Conservation (phyloP, 768 basidiomycete genomes). For the Phaeotremella skinneri region DNA sequence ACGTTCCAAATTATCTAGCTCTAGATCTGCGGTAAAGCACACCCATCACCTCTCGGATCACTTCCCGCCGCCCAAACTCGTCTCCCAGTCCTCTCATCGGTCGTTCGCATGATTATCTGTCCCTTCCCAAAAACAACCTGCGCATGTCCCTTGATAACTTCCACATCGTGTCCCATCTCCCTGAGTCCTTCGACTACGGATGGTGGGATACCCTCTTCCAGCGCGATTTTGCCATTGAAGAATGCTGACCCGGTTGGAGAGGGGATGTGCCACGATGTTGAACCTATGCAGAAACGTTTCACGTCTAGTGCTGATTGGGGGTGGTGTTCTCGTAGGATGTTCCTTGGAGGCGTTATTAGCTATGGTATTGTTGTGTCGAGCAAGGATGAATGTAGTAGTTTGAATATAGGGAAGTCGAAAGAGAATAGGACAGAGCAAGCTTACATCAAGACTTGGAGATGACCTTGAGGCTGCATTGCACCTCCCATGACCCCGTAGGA, state of each 20-base stretch:
- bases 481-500: constrained; percentile 35
- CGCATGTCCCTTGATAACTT: constrained; percentile 18
- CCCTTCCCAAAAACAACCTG: constrained; percentile 21
- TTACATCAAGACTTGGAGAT: constrained; percentile 33
- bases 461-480: constrained; percentile 34
- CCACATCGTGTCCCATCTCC: constrained; percentile 22
- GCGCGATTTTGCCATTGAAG: constrained; percentile 20
- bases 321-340: constrained; percentile 29
- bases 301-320: constrained; percentile 34
- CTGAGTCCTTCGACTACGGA: constrained; percentile 18
- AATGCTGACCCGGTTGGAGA: constrained; percentile 1
- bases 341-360: constrained; percentile 2
- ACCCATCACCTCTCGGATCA: constrained; percentile 34
- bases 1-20: no score
- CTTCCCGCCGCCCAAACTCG: constrained; percentile 32
- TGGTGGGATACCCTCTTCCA: constrained; percentile 28
- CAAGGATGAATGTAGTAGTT: no score
- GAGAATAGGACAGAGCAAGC: not conserved
- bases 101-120: constrained; percentile 25
- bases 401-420: no score
- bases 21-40: constrained; percentile 23
- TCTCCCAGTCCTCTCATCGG: constrained; percentile 28
- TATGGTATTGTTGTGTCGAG: not conserved
- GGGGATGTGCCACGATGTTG: not conserved
- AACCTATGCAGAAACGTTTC: constrained; percentile 32